Conservation (phyloP, 345 rosid species). For the Trapa bicornis region DNA sequence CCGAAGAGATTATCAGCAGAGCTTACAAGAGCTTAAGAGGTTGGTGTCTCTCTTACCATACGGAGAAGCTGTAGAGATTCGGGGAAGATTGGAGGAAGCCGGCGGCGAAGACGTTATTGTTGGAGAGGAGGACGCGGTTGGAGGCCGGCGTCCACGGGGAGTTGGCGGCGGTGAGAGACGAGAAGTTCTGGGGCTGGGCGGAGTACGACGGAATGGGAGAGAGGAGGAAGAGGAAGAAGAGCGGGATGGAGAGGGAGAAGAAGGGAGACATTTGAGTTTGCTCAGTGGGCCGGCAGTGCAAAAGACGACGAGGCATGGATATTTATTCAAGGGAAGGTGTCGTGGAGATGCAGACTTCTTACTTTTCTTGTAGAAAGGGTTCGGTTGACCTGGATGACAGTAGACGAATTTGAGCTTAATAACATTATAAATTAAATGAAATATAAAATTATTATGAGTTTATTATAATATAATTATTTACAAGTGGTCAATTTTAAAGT, state of each 20-base stretch:
- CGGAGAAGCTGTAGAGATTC: slow-evolving; percentile 28
- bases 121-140: slow-evolving; percentile 28
- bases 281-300: not conserved
- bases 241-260: slow-evolving; percentile 5
- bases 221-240: slow-evolving; percentile 13
- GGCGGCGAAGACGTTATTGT: slow-evolving; percentile 39
- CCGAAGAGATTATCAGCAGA: no score
- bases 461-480: no score
- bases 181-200: slow-evolving; percentile 14
- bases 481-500: no score
- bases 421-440: no score
- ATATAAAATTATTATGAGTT: no score
- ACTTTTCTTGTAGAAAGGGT: no score
- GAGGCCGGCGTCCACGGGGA: slow-evolving; percentile 38
- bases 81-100: slow-evolving; percentile 21
- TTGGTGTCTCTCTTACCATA: slow-evolving; percentile 17
- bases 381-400: no score
- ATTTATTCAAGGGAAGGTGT: no score
- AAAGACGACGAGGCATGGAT: no score
- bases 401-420: no score
- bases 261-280: slow-evolving; percentile 1
- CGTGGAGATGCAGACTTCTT: no score
- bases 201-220: slow-evolving; percentile 8
- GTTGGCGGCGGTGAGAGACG: slow-evolving; percentile 25
- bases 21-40: not conserved